A percentile compares a stretch with the other conserved stretches of the same genome.
phyloP scores from a whole-genome alignment of 139 green algal genomes.

The Chlamydomonas applanata region DNA sequence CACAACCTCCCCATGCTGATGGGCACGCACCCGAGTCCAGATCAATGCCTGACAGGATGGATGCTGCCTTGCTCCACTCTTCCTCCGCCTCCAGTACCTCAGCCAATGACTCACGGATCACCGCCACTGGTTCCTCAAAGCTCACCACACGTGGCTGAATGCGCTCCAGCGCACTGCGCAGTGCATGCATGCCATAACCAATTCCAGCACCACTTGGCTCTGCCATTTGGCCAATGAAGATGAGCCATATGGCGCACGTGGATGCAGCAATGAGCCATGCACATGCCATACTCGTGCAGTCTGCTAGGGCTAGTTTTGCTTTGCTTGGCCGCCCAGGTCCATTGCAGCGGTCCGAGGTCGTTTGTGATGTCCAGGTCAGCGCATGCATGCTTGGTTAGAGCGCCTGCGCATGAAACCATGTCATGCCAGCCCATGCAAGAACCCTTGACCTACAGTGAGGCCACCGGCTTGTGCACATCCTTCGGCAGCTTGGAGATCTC shows the following conservation, averaged over 20 bases:
- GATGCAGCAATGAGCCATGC: not conserved
- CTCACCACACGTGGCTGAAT: slow-evolving; percentile 76
- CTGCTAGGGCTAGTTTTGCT: not conserved
- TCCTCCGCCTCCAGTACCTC: slow-evolving; percentile 76
- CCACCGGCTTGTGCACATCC: slow-evolving; percentile 65
- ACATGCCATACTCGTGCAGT: too few species aligned
- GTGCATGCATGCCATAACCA: not conserved
- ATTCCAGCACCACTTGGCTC: too few species aligned
- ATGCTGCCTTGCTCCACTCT: slow-evolving; percentile 87
- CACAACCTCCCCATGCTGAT: not conserved
- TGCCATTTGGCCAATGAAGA: too few species aligned
- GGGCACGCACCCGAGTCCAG: slow-evolving; percentile 62
- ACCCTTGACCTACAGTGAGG: slow-evolving; percentile 58
- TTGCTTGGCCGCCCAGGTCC: not conserved
- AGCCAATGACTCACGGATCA: slow-evolving; percentile 70
- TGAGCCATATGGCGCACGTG: not conserved
- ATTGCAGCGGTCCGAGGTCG: not conserved
- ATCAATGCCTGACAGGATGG: slow-evolving; percentile 87
- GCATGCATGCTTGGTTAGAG: not conserved
- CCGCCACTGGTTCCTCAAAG: slow-evolving; percentile 80
- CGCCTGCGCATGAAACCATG: not conserved
- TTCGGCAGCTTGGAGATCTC: slow-evolving; percentile 53
- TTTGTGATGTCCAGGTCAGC: not conserved
- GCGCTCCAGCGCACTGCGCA: slow-evolving; percentile 68
- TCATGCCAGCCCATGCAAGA: too few species aligned